phyloP scores from a whole-genome alignment of 148 eudicot species.

The Selenicereus undatus region DNA sequence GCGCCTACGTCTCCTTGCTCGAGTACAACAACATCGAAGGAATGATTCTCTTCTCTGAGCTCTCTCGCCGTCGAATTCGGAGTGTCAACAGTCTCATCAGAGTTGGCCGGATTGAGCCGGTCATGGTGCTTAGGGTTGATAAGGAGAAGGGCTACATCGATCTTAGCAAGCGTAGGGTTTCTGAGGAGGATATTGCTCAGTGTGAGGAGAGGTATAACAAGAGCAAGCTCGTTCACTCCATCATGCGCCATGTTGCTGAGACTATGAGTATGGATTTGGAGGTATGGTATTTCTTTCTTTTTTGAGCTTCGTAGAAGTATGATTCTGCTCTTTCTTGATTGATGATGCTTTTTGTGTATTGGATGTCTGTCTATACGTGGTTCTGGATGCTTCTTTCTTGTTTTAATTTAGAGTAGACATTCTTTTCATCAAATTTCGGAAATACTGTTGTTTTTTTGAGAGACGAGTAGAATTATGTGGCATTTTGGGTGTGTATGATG shows the following conservation, averaged over 20 bases:
- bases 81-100: constrained; percentile 84
- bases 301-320: background rate
- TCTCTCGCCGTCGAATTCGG: constrained; percentile 86
- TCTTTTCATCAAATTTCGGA: background rate
- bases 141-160: constrained; percentile 90
- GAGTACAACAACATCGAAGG: constrained; percentile 99
- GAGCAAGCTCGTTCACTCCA: constrained; percentile 97
- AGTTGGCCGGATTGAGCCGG: constrained; percentile 92
- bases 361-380: too few relatives aligned
- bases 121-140: constrained; percentile 85
- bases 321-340: background rate
- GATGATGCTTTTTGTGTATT: background rate
- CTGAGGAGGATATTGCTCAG: constrained; percentile 78
- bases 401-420: background rate
- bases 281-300: constrained; percentile 27
- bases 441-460: background rate
- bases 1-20: constrained; percentile 74
- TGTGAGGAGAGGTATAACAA: constrained; percentile 93
- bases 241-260: constrained; percentile 96
- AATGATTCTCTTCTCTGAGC: constrained; percentile 90
- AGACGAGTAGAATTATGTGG: background rate
- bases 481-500: too few relatives aligned
- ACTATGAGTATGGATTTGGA: constrained; percentile 69
- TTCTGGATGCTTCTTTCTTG: background rate
- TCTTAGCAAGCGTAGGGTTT: constrained; percentile 84